Evolutionary conservation across 2,329 filamentous ascomycete genomes (phyloP), one percentile per base, ranked within the genome.

Genomic region (Orbilia ellipsospora): DNA sequence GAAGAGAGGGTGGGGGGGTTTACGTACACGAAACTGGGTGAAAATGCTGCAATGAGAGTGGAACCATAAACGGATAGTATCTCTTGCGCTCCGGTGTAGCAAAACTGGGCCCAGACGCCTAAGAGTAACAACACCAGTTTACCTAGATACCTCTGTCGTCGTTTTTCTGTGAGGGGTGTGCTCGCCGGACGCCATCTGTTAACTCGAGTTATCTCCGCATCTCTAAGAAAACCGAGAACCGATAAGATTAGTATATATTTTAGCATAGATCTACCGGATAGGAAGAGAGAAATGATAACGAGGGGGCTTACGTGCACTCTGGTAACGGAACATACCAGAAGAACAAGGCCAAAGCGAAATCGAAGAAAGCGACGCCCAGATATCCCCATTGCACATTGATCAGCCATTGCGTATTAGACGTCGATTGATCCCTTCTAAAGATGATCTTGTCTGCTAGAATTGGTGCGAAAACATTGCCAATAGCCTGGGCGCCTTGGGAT

Each of bases 41-140:
- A 89, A 79, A 10, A 89, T 81, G n/a, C 81, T 80, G 15, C 85
- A 82, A 80, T 90, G 89, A 81, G 86, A 90, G 78, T 89, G 86
- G 57, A 51, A n/a, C 70, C 57, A 23, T 74, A 67, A 8, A 74
- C 54, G 18, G 62, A 63, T 4, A 74, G 36, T 36, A 74, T 74
- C 54, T 74, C 89, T 79, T 96, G 93, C 0, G 90, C 88, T 56
- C 92, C 92, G 0, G 92, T 90, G 81, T 94, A 95, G 81, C 89
- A 92, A 82, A 94, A 94, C 78, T 94, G 91, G 0, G 90, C 90
- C 78, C 89, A 87, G 0, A 90, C 87, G 12, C 90, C 92, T 79
- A 92, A 90, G 85, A 93, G 93, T 1, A 94, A 85, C 23, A 88
- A 88, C 81, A 90, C 93, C 79, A 92, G 90, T 82, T 91, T 90